Evolutionary conservation across 108 stramenopile species (phyloP).

Genomic region (Skeletonema costatum): DNA sequence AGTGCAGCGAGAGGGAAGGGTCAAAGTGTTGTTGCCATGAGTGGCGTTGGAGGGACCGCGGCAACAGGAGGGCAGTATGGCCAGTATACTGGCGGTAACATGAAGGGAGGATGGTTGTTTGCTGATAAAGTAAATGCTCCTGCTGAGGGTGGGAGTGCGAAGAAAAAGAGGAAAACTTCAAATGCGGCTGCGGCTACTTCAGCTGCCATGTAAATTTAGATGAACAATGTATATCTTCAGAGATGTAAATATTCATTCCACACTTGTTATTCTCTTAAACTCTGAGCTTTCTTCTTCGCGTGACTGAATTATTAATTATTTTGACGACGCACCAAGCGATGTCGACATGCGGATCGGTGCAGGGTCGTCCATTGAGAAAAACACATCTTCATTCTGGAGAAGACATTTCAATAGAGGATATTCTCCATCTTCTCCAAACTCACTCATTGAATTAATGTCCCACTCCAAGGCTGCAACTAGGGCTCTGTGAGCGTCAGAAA

Average conservation of each 20-base stretch:
- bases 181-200: background rate
- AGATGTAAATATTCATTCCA: background rate
- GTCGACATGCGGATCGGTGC: conserved; percentile 8
- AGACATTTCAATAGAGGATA: conserved; percentile 83
- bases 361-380: conserved; percentile 56
- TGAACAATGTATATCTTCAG: background rate
- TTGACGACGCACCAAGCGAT: background rate
- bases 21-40: conserved; percentile 11
- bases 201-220: conserved; percentile 9
- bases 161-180: conserved; percentile 10
- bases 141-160: background rate
- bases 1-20: conserved; percentile 5
- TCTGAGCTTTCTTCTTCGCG: background rate
- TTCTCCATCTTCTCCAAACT: conserved; percentile 55
- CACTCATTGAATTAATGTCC: conserved; percentile 67
- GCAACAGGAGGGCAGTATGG: background rate
- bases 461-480: conserved; percentile 84
- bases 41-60: background rate
- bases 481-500: conserved; percentile 85
- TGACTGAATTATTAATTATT: background rate
- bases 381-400: conserved; percentile 80
- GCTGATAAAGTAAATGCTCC: conserved; percentile 23
- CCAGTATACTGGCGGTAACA: background rate
- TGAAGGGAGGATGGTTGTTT: conserved; percentile 46
- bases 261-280: conserved; percentile 5